Evolutionary conservation across 2,329 filamentous ascomycete genomes (phyloP).

Genomic region (Rasamsonia emersonii): DNA sequence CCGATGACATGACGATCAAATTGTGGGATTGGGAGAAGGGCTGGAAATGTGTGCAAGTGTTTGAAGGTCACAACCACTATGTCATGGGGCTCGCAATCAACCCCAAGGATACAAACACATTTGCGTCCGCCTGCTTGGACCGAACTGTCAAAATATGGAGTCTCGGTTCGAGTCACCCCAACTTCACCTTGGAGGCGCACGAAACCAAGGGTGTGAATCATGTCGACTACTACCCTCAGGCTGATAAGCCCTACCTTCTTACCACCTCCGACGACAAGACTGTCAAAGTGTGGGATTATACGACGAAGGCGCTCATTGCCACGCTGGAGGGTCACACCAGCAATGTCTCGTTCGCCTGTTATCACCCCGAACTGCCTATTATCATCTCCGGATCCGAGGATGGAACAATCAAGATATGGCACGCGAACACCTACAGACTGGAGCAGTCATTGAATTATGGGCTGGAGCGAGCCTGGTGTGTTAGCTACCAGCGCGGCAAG

Average conservation of each 20-base stretch:
- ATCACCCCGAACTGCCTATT: slow-evolving; percentile 91
- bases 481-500: slow-evolving; percentile 87
- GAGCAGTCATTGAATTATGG: slow-evolving; percentile 96
- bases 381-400: slow-evolving; percentile 98
- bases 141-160: slow-evolving; percentile 98
- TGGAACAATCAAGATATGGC: slow-evolving; percentile 96
- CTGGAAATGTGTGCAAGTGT: slow-evolving; percentile 96
- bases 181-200: slow-evolving; percentile 94
- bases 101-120: slow-evolving; percentile 89
- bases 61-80: slow-evolving; percentile 93
- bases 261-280: slow-evolving; percentile 95
- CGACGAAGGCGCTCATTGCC: slow-evolving; percentile 92
- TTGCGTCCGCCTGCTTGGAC: slow-evolving; percentile 91
- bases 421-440: slow-evolving; percentile 92
- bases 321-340: slow-evolving; percentile 95
- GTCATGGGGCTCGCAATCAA: slow-evolving; percentile 97
- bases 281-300: slow-evolving; percentile 99
- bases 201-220: slow-evolving; percentile 97
- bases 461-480: slow-evolving; percentile 93
- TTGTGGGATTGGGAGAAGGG: slow-evolving; percentile 98
- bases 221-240: slow-evolving; percentile 73
- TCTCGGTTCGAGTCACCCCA: slow-evolving; percentile 83
- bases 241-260: slow-evolving; percentile 73
- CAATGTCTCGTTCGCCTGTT: slow-evolving; percentile 96
- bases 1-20: slow-evolving; percentile 98